Evolutionary conservation across 2,329 filamentous ascomycete genomes (phyloP).

Genomic region (Didymosphaeria variabile): DNA sequence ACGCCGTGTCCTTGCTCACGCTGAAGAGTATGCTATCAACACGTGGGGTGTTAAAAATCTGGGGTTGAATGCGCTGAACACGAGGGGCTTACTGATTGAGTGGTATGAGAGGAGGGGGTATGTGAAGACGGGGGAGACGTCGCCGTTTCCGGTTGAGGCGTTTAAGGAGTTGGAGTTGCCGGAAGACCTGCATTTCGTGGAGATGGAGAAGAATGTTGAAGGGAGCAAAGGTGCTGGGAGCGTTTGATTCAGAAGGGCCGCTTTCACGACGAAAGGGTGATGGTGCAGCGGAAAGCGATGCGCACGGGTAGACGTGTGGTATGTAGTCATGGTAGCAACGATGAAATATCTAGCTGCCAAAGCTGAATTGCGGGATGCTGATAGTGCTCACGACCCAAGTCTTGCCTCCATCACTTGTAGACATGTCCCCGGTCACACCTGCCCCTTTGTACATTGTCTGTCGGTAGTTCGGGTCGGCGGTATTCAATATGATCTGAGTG

Average conservation of each 20-base stretch:
- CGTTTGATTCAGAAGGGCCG: neutral
- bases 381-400: slow-evolving; percentile 57
- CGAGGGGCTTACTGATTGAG: slow-evolving; percentile 7
- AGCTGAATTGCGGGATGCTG: slow-evolving; percentile 29
- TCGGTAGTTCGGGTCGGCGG: slow-evolving; percentile 51
- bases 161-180: neutral
- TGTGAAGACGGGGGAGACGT: slow-evolving; percentile 12
- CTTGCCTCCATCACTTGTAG: slow-evolving; percentile 53
- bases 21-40: slow-evolving; percentile 6
- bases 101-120: slow-evolving; percentile 17
- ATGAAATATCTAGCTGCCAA: neutral
- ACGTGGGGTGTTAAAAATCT: slow-evolving; percentile 8
- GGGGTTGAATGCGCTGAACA: slow-evolving; percentile 11
- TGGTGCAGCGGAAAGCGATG: too few species aligned
- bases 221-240: neutral
- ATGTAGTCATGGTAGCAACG: neutral
- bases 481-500: slow-evolving; percentile 49
- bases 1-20: slow-evolving; percentile 1
- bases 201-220: slow-evolving; percentile 4
- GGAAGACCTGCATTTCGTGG: slow-evolving; percentile 6
- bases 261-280: too few species aligned
- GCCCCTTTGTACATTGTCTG: slow-evolving; percentile 49
- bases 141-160: slow-evolving; percentile 5
- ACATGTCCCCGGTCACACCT: slow-evolving; percentile 54
- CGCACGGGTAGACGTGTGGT: too few species aligned